Base-by-base conservation (phyloP, 73 alveolate species). In the Urostyla sp. region DNA sequence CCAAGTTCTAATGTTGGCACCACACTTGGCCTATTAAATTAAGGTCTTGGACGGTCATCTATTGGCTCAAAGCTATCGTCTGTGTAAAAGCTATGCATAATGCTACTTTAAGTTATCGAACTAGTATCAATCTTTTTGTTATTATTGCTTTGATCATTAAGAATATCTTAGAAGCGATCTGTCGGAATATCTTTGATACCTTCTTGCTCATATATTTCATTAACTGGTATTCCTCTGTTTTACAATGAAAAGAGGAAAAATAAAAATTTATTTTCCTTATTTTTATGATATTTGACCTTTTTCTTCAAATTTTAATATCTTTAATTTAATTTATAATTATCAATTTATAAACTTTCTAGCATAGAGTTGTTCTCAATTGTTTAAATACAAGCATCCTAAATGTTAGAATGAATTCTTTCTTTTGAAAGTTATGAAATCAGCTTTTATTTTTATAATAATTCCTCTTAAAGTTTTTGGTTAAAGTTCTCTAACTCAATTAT, bases 161-260 rank as follows among this genome's bases (percentile, higher is more conserved):
- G 16, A 31, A 75, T 50, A 23, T 40, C 72, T 4, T 78, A 67
- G 59, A 83, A 83, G 30, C 92, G 53, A 28, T 57, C 21, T 6
- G 92, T 83, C 15, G 86, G 83, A 34, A 83, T 73, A 34, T 72
- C 77, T 58, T 74, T 83, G 10, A 83, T 73, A 16, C 83, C 83
- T 32, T 72, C 87, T 26, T 72, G 44, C 23, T 83, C 92, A 45
- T 72, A 83, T 13, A 83, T 56, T 18, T 83, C 87, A 44, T 72
- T 72, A 1, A 83, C 87, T 8, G 92, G 92, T 13, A 72, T 55
- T 0, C 87, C 92, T 32, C 43, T 15, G 13, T 57, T 46, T 44
- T 83, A 59, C 0, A 83, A 67, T 31, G 67, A 24, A 35, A 56
- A 72, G 20, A 83, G 59, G 66, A 83, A 73, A 67, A 36, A 83